Conservation (phyloP, 352 stramenopile genomes). For the Globisporangium lucens region DNA sequence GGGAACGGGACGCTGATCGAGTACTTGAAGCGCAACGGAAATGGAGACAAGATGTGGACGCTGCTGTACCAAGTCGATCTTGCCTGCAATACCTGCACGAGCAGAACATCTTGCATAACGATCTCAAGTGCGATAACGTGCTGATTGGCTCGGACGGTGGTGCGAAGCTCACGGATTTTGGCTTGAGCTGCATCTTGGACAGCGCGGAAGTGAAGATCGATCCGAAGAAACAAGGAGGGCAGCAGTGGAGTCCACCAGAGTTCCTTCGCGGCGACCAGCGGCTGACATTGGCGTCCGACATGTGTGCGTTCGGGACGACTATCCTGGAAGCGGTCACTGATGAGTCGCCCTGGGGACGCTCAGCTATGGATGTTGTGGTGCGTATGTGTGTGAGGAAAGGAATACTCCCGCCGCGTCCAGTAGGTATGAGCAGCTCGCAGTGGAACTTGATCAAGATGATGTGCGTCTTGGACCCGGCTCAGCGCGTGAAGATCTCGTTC, state of each 20-base stretch:
- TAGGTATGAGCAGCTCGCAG: neutral
- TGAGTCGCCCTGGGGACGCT: too few species aligned
- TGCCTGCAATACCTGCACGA: too few species aligned
- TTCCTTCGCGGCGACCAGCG: neutral
- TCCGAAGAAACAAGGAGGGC: neutral
- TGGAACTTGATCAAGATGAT: constrained; percentile 21
- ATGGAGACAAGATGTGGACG: too few species aligned
- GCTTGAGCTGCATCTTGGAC: constrained; percentile 3
- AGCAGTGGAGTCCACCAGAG: constrained; percentile 20
- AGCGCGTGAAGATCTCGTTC: constrained; percentile 11
- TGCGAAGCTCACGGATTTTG: constrained; percentile 12
- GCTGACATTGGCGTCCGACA: too few species aligned
- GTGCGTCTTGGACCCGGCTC: constrained; percentile 8
- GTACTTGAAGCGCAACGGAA: too few species aligned
- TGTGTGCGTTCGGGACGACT: too few species aligned
- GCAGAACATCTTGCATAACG: constrained; percentile 3
- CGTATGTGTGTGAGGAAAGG: constrained; percentile 8
- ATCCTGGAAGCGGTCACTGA: too few species aligned
- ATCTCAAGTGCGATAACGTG: constrained; percentile 10
- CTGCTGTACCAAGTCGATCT: too few species aligned
- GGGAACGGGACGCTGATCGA: too few species aligned
- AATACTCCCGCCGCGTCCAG: neutral
- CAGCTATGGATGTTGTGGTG: too few species aligned
- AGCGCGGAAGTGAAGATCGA: neutral
- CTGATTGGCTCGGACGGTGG: neutral